Evolutionary conservation across 495 filamentous ascomycete species (phyloP), one percentile per base, ranked within the genome.

Genomic region (Oleoguttula mirabilis): DNA sequence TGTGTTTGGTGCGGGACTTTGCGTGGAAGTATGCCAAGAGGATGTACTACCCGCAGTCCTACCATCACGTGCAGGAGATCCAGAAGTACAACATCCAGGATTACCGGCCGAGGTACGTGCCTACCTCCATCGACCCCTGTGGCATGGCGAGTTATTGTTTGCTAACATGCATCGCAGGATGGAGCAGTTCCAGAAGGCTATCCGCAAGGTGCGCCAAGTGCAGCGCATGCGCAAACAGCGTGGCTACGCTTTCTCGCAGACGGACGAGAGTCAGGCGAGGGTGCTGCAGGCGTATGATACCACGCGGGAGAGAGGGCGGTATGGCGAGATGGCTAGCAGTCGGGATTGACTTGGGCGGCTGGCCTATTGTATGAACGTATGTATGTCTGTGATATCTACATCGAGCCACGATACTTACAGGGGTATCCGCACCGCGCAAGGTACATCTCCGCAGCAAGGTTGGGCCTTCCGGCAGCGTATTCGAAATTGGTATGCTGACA

Each of bases 41-140:
- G 28, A 92, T 99, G 83, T 95, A 95, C 66, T 79, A 76, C 45
- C 92, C 92, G 28, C 83, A 95, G 66, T 75, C 84, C 23, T 99
- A 99, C 56, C 92, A 99, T 54, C 92, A 99, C 61, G 85, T 99
- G 32, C 92, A 99, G 65, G 92, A 99, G 65, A 99, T 99, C 50
- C 92, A 99, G 62, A 99, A 99, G 63, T 99, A 94, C 66, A 99
- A 99, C 55, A 92, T 99, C 40, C 92, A 96, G 63, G 92, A 99
- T 66, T 99, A 99, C 60, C 73, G 92, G 47, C 90, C 90, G 31
- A 70, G 88, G 73, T 82, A 73, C 40, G 66, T 55, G 50, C 39
- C 40, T n/a, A 31, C 28, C 15, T n/a, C 20, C 17, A 35, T 21
- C 12, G 7, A 21, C 10, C 14, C 30, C 25, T 17, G n/a, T n/a